Evolutionary conservation across 2,329 filamentous ascomycete species (phyloP).

Genomic region (Atkinsonella texensis): DNA sequence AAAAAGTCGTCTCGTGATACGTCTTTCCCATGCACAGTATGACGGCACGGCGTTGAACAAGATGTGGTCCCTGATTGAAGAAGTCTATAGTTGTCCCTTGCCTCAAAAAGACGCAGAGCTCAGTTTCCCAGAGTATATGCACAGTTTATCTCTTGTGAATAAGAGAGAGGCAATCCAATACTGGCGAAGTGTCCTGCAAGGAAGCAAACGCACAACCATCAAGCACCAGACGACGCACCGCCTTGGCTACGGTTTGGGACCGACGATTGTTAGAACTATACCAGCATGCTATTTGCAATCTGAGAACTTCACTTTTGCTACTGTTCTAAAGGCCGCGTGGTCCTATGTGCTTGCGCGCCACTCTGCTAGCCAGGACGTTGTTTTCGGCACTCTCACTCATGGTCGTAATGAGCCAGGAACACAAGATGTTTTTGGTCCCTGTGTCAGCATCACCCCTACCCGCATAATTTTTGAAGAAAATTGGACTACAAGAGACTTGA

Average conservation of each 20-base stretch:
- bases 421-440: conserved; percentile 1
- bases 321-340: neutral
- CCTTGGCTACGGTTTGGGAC: neutral
- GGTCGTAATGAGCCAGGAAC: conserved; percentile 4
- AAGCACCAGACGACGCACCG: conserved; percentile 2
- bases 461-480: neutral
- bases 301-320: conserved; percentile 1
- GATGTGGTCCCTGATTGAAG: conserved; percentile 3
- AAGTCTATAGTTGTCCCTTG: neutral
- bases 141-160: neutral
- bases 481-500: neutral
- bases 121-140: neutral
- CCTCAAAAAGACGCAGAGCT: neutral
- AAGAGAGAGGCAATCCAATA: neutral
- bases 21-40: conserved; percentile 3
- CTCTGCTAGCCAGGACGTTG: conserved; percentile 1
- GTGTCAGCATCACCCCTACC: conserved; percentile 1
- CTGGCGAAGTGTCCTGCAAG: conserved; percentile 1
- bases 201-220: neutral
- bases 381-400: conserved; percentile 2
- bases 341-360: conserved; percentile 1
- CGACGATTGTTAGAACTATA: neutral
- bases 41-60: conserved; percentile 3
- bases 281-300: neutral
- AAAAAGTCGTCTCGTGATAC: neutral